Evolutionary conservation across 352 stramenopile species (phyloP), one percentile per base, ranked within the genome.

Genomic region (Globisporangium nagaii): DNA sequence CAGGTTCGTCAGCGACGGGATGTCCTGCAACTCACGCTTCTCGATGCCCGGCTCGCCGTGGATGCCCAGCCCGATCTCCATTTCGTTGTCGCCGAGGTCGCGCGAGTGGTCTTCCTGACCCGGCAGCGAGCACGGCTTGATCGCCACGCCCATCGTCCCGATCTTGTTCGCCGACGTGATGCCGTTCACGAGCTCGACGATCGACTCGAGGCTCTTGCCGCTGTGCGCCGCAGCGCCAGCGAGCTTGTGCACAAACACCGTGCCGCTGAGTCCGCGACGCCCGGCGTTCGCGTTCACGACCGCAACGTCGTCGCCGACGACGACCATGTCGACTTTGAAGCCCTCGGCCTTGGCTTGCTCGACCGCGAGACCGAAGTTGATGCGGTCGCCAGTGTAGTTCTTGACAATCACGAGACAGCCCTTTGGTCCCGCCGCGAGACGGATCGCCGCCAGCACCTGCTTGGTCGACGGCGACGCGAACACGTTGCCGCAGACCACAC

Each of bases 301-400:
- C 0, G 79, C 75, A 35, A 88, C 77, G 46, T 99, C 97, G 68
- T 99, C 96, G 13, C 88, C 93, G 5, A 99, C 90, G 28, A 99
- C 79, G 10, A 99, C 91, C 89, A 99, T 98, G 63, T 93, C 78
- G 42, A 88, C 92, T 31, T 86, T 64, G 54, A 95, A 75, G 4
- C 92, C 92, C 56, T 98, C 85, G 10, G 86, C 71, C 70, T 97
- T 97, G 44, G 96, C 96, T 42, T 93, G 86, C 75, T 99, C 96
- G 28, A 96, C 90, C 6, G 97, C 97, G 62, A 99, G 88, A 0
- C 96, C 96, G 70, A 99, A 99, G 75, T 99, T 99, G 36, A 99
- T 79, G 37, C 95, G 84, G 74, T 99, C 97, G 24, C 97, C 96
- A 2, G 96, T 99, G 83, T 99, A 99, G 79, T 99, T 99, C 81